phyloP scores from a whole-genome alignment of 78 protist species.

The Dictyostelium purpureum region DNA sequence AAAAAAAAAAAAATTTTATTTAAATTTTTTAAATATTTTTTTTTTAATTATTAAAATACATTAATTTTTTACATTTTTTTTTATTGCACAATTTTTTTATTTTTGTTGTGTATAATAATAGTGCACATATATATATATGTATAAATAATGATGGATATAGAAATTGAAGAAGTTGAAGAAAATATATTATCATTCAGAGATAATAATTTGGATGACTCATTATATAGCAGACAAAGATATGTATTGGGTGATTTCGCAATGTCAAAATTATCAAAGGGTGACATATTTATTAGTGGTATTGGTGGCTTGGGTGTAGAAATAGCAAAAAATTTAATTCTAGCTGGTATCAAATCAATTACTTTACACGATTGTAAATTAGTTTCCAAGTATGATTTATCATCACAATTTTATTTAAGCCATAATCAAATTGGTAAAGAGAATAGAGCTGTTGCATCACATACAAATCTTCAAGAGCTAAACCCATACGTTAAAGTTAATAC shows the following conservation, averaged over 20 bases:
- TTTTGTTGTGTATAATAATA: background rate
- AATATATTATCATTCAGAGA: constrained; percentile 16
- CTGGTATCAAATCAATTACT: constrained; percentile 82
- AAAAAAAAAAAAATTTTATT: too few species aligned
- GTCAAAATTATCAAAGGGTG: constrained; percentile 50
- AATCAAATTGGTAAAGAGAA: constrained; percentile 9
- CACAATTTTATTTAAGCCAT: constrained; percentile 58
- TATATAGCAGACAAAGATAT: constrained; percentile 80
- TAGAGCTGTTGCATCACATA: constrained; percentile 35
- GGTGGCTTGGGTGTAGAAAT: constrained; percentile 82
- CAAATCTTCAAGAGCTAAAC: constrained; percentile 61
- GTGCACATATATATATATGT: background rate
- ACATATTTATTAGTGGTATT: constrained; percentile 76
- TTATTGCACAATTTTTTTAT: background rate
- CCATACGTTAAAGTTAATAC: constrained; percentile 68
- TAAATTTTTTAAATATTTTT: too few species aligned
- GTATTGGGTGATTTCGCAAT: constrained; percentile 79
- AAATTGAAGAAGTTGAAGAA: background rate
- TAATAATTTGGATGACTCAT: constrained; percentile 50
- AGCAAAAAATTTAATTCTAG: constrained; percentile 82
- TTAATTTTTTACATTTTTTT: background rate
- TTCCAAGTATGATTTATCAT: constrained; percentile 42
- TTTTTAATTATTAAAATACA: background rate
- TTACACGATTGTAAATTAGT: constrained; percentile 30
- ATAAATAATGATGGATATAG: background rate